Conservation (phyloP, 1,139 yeast genomes). For the Suhomyces bribrorum region DNA sequence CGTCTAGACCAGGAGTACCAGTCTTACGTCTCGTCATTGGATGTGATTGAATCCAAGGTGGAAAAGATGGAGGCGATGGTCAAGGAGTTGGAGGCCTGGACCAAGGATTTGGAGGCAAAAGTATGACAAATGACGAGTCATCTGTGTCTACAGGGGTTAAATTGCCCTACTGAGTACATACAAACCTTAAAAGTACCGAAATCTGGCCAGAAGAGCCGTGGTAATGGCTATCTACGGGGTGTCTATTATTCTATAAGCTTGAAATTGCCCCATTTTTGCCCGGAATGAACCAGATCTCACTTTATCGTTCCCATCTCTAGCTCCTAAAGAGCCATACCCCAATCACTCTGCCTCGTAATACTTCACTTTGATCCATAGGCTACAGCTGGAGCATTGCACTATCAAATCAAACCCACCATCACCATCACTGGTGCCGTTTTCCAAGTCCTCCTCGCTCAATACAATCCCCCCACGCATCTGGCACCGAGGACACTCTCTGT, state of each 20-base stretch:
- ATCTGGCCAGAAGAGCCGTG: too few species aligned
- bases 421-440: constrained; percentile 50
- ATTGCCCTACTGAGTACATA: too few species aligned
- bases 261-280: too few species aligned
- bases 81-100: constrained; percentile 61
- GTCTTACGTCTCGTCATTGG: constrained; percentile 31
- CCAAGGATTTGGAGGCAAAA: constrained; percentile 49
- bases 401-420: constrained; percentile 65
- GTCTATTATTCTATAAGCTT: not conserved
- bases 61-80: constrained; percentile 47
- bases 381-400: constrained; percentile 79
- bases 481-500: constrained; percentile 74
- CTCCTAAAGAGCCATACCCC: too few species aligned
- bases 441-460: constrained; percentile 62
- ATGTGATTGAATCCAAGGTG: constrained; percentile 47
- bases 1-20: constrained; percentile 34
- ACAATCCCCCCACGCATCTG: constrained; percentile 53
- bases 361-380: constrained; percentile 77
- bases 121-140: too few species aligned
- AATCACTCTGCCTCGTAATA: constrained; percentile 47
- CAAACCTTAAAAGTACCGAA: too few species aligned
- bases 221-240: too few species aligned
- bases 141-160: too few species aligned
- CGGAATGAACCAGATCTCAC: too few species aligned
- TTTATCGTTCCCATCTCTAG: too few species aligned